A percentile compares a stretch with the other conserved stretches of the same genome.
Evolutionary conservation across 768 basidiomycete species (phyloP).

Genomic region (Mycena galericulata): DNA sequence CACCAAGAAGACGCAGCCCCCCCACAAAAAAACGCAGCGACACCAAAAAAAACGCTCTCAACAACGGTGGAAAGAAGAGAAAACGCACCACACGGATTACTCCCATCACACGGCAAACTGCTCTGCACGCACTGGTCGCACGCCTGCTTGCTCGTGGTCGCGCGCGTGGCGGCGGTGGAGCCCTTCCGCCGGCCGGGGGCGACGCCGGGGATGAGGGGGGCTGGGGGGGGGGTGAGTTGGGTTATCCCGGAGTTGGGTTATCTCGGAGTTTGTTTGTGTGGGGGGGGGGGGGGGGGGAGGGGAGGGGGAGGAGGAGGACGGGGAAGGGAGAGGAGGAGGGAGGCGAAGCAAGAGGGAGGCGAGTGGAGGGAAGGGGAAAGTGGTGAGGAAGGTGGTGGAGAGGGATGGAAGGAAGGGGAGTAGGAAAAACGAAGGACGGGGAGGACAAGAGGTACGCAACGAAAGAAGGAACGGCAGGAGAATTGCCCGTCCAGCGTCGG

Average conservation of each 20-base stretch:
- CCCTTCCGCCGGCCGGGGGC: constrained; percentile 69
- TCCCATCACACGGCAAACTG: constrained; percentile 81
- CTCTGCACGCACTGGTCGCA: constrained; percentile 88
- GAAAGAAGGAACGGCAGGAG: too few relatives aligned
- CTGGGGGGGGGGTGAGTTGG: too few relatives aligned
- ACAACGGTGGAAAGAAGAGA: constrained; percentile 7
- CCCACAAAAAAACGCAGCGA: not conserved
- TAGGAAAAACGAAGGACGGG: too few relatives aligned
- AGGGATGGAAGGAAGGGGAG: too few relatives aligned
- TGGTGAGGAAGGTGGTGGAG: not conserved
- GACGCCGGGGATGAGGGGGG: constrained; percentile 7
- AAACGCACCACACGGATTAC: constrained; percentile 79
- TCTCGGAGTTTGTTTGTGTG: too few relatives aligned
- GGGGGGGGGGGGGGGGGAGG: not conserved
- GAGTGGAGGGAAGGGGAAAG: not conserved
- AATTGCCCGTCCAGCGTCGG: too few relatives aligned
- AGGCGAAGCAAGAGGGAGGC: not conserved
- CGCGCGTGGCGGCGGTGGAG: constrained; percentile 72
- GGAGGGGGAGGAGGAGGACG: not conserved
- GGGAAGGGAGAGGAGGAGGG: not conserved
- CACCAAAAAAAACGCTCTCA: constrained; percentile 4
- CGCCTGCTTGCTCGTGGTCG: constrained; percentile 84
- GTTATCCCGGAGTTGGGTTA: too few relatives aligned
- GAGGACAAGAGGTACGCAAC: too few relatives aligned
- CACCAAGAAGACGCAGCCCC: not conserved